Percentiles rank a stretch among this genome's conserved stretches.
These are phyloP conservation scores for Rosa hybrid DNA, from an alignment of 331 rosid genomes.

Conservation along the genomic window DNA sequence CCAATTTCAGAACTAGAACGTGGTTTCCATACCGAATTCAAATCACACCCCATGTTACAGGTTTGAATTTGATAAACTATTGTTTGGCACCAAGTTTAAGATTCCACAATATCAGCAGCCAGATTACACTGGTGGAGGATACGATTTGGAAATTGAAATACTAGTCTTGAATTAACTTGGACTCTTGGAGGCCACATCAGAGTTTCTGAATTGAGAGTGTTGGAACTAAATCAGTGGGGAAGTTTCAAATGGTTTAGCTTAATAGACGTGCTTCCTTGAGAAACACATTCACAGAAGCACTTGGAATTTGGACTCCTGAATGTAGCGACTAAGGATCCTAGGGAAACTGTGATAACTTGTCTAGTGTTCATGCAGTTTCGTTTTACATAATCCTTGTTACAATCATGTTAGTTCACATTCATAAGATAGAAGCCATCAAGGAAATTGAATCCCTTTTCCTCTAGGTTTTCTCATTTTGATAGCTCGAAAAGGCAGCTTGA, in stretches of 20 bases:
- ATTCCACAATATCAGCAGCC: neutral
- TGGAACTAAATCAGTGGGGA: neutral
- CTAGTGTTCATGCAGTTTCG: neutral
- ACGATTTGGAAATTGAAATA: neutral
- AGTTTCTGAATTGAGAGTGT: too few species aligned
- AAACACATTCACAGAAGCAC: neutral
- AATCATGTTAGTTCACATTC: neutral
- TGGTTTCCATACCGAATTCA: neutral
- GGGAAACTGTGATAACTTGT: neutral
- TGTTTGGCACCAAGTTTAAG: neutral
- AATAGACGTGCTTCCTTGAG: neutral
- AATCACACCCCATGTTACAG: neutral
- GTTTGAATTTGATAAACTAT: neutral
- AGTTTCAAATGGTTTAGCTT: neutral
- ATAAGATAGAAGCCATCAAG: neutral
- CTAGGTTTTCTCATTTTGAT: neutral
- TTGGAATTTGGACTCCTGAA: neutral
- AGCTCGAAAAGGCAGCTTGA: neutral
- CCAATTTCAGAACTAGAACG: neutral
- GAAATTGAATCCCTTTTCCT: neutral
- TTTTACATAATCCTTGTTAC: neutral
- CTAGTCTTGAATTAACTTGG: neutral
- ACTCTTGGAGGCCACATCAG: neutral
- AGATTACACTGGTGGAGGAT: neutral
- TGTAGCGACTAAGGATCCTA: neutral